Evolutionary conservation across 2,329 filamentous ascomycete genomes (phyloP), one percentile per base, ranked within the genome.

Genomic region (Beauveria asiatica): DNA sequence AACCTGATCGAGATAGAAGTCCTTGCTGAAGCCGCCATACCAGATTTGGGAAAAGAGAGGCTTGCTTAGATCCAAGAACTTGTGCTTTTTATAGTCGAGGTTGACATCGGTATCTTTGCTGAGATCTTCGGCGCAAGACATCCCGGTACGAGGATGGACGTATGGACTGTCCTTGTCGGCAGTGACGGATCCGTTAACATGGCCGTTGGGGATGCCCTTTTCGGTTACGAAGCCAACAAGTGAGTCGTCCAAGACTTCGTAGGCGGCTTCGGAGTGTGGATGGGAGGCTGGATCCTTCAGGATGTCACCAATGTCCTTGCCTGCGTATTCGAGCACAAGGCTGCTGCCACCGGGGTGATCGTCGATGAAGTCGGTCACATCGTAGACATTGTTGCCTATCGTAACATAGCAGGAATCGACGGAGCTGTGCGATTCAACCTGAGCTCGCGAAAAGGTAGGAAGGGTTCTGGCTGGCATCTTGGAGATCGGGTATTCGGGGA

Each of bases 1-100:
- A 57, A 99, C 90, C 73, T 99, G 94, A 67, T 97, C 87, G 25
- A 99, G 82, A 70, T 99, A 99, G 71, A 99, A 99, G n/a, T 90
- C 85, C 73, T 97, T 99, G 72, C 78, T 85, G 76, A 97, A 99
- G 33, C 88, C 89, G 51, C 92, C 89, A 65, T 78, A 82, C 88
- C 90, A 97, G 46, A 99, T 83, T 74, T 99, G 94, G 74, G 88
- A 80, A 59, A 99, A 81, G 59, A 99, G 81, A 7, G 94, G 93
- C 68, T 82, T 85, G 76, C 83, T 89, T 61, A 99, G 81, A 70
- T 99, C 93, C 62, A 99, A 81, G 70, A 99, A 99, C 74, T 96
- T 95, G 82, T 97, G 87, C 61, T 82, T 89, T 75, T 90, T 89
- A 79, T 88, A 99, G 71, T 99, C 94, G 50, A 75, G 74, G 25